Conservation (phyloP, 139 green algal genomes). For the Coelastrella sp. region DNA sequence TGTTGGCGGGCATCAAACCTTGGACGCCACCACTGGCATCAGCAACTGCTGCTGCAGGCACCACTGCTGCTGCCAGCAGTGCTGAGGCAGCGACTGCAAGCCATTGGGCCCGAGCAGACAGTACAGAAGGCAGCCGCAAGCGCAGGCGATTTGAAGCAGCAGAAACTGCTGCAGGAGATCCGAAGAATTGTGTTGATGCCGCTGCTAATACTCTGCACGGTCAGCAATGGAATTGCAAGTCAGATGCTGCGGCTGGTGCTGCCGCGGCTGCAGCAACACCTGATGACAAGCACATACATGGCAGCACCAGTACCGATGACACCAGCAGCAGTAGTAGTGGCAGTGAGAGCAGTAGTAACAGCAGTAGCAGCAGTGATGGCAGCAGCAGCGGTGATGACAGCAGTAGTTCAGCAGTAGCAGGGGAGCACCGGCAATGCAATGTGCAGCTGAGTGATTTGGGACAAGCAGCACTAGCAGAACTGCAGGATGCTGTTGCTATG, state of each 20-base stretch:
- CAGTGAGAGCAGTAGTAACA: background rate
- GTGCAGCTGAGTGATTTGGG: background rate
- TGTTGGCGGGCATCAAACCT: background rate
- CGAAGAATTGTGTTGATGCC: background rate
- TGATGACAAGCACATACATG: background rate
- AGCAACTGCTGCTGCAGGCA: background rate
- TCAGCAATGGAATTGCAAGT: background rate
- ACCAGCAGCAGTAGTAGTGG: background rate
- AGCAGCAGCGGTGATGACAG: background rate
- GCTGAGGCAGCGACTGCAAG: background rate
- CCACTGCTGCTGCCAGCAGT: background rate
- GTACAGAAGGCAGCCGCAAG: too few species aligned
- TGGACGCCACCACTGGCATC: background rate
- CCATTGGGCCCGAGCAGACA: too few species aligned
- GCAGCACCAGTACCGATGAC: background rate
- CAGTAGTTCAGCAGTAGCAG: background rate
- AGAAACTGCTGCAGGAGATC: background rate
- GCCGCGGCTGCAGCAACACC: background rate
- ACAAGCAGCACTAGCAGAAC: constrained; percentile 1
- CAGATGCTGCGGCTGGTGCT: background rate
- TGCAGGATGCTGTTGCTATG: background rate
- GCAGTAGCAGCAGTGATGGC: background rate
- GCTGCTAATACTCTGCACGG: background rate
- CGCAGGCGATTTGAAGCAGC: background rate
- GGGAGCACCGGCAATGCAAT: background rate